These are phyloP conservation scores for Apiospora aurea DNA, from an alignment of 2,329 filamentous ascomycete genomes.

Conservation along the genomic window DNA sequence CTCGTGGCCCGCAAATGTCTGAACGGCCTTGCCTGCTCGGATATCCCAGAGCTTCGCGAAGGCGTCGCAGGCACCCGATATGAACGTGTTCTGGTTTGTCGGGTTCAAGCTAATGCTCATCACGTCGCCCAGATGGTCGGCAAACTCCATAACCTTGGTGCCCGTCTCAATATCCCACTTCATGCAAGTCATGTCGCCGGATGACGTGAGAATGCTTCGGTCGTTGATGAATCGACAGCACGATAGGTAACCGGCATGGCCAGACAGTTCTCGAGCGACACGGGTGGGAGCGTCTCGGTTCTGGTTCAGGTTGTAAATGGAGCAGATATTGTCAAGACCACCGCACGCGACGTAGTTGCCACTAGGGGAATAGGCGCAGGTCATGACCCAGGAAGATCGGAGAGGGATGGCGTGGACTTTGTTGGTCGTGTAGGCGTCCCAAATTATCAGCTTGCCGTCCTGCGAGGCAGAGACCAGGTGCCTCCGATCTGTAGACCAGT, in stretches of 20 bases:
- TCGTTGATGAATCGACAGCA: conserved; percentile 99
- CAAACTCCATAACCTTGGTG: conserved; percentile 96
- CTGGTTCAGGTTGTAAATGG: conserved; percentile 98
- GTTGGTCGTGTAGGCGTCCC: conserved; percentile 99
- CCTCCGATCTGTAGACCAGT: conserved; percentile 98
- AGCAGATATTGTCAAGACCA: conserved; percentile 99
- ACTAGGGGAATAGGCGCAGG: conserved; percentile 96
- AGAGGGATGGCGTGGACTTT: conserved; percentile 99
- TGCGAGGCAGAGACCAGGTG: conserved; percentile 98
- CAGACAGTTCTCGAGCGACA: conserved; percentile 93
- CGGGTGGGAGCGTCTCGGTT: conserved; percentile 94
- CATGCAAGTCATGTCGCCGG: conserved; percentile 99
- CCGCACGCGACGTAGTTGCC: conserved; percentile 98
- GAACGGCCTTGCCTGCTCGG: conserved; percentile 94
- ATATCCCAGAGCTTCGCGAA: conserved; percentile 99
- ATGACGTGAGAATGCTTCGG: conserved; percentile 95
- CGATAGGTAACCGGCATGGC: conserved; percentile 95
- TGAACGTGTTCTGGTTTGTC: conserved; percentile 98
- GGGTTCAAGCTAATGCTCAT: conserved; percentile 99
- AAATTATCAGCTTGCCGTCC: conserved; percentile 99
- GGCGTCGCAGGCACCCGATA: conserved; percentile 98
- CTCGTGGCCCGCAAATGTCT: conserved; percentile 98
- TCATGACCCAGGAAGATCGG: conserved; percentile 99
- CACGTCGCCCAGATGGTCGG: conserved; percentile 96
- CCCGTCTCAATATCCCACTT: conserved; percentile 99